These are phyloP conservation scores for Stephania yunnanensis DNA, from an alignment of 164 flowering plant genomes.

Conservation along the genomic window DNA sequence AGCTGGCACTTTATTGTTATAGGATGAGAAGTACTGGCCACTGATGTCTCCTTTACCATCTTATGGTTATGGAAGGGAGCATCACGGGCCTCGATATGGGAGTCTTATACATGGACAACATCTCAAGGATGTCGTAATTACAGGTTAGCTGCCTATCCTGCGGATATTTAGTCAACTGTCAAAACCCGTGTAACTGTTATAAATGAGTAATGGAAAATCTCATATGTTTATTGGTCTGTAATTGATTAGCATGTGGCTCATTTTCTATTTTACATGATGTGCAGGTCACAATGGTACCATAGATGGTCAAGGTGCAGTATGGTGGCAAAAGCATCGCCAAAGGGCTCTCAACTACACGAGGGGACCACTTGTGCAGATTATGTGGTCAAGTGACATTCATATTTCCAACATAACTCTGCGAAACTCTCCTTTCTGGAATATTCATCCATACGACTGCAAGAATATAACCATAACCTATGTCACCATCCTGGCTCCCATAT, in stretches of 20 bases:
- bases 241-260: background rate
- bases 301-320: slow-evolving; percentile 86
- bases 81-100: slow-evolving; percentile 89
- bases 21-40: slow-evolving; percentile 94
- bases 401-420: slow-evolving; percentile 61
- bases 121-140: slow-evolving; percentile 86
- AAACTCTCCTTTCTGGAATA: slow-evolving; percentile 96
- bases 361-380: slow-evolving; percentile 90
- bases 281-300: slow-evolving; percentile 97
- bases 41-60: slow-evolving; percentile 96
- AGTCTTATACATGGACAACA: slow-evolving; percentile 97
- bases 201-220: background rate
- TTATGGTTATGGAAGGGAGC: slow-evolving; percentile 98
- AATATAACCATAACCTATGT: slow-evolving; percentile 61
- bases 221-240: background rate
- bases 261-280: background rate
- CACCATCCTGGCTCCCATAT: slow-evolving; percentile 81
- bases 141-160: slow-evolving; percentile 47
- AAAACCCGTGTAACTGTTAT: background rate
- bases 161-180: background rate
- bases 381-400: slow-evolving; percentile 89
- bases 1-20: slow-evolving; percentile 13
- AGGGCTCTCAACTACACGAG: slow-evolving; percentile 89
- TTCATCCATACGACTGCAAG: slow-evolving; percentile 98
- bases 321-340: slow-evolving; percentile 86